A percentile compares a stretch with the other conserved stretches of the same genome.
These are phyloP conservation scores for Nepenthes alata DNA, from an alignment of 179 eudicot genomes.

Conservation along the genomic window DNA sequence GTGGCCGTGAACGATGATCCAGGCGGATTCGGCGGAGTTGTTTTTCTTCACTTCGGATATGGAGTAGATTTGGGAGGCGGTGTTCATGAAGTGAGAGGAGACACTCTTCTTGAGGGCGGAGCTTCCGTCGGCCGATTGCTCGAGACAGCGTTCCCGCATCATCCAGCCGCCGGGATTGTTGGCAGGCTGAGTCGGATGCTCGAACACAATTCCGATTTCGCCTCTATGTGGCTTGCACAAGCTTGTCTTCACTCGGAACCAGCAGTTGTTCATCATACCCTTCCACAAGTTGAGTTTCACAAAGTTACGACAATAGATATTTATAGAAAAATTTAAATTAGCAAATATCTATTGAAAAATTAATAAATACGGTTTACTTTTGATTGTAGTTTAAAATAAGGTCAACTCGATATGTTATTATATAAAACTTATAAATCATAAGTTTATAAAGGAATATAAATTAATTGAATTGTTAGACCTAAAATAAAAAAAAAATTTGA, in stretches of 20 bases:
- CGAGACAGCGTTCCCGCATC: constrained; percentile 62
- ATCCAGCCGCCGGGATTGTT: constrained; percentile 91
- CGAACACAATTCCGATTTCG: constrained; percentile 70
- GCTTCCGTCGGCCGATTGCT: constrained; percentile 21
- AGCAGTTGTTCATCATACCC: constrained; percentile 99
- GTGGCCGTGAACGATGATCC: constrained; percentile 80
- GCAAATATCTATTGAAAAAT: too few relatives aligned
- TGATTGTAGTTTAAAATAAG: too few relatives aligned
- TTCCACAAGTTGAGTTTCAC: constrained; percentile 2
- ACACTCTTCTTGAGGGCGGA: constrained; percentile 44
- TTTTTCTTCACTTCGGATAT: constrained; percentile 69
- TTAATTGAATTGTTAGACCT: too few relatives aligned
- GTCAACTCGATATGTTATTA: too few relatives aligned
- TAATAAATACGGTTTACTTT: too few relatives aligned
- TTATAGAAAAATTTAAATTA: too few relatives aligned
- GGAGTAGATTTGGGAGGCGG: constrained; percentile 40
- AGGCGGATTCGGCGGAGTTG: constrained; percentile 60
- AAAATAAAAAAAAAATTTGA: too few relatives aligned
- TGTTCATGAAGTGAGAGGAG: constrained; percentile 66
- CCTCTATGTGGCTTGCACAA: constrained; percentile 77
- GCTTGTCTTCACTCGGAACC: constrained; percentile 80
- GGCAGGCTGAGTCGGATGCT: constrained; percentile 95
- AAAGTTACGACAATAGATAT: background rate
- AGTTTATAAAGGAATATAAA: too few relatives aligned
- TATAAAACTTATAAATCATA: too few relatives aligned